Evolutionary conservation across 2,329 filamentous ascomycete species (phyloP).

Genomic region (Aspergillus sp.): DNA sequence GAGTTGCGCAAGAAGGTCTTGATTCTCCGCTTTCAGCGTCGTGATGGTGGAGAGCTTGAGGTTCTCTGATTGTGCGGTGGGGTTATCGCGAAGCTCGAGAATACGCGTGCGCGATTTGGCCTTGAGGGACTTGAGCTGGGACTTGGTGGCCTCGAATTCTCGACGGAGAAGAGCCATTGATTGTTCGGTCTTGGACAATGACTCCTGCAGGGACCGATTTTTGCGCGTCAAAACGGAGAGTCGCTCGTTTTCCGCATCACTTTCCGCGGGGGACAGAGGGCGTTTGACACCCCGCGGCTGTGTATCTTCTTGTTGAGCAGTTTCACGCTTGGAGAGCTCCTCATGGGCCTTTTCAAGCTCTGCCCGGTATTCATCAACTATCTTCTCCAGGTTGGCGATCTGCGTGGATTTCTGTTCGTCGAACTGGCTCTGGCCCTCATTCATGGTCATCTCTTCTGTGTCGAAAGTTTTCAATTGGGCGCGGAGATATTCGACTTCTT

Average conservation of each 20-base stretch:
- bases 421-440: slow-evolving; percentile 64
- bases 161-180: slow-evolving; percentile 68
- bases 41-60: slow-evolving; percentile 78
- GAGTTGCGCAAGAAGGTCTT: slow-evolving; percentile 73
- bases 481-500: slow-evolving; percentile 91
- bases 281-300: slow-evolving; percentile 60
- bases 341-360: slow-evolving; percentile 73
- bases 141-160: slow-evolving; percentile 68
- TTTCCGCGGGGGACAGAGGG: slow-evolving; percentile 55
- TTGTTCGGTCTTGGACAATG: slow-evolving; percentile 67
- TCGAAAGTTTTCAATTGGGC: slow-evolving; percentile 89
- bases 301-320: slow-evolving; percentile 38
- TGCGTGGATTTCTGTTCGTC: slow-evolving; percentile 73
- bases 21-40: slow-evolving; percentile 78
- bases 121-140: slow-evolving; percentile 68
- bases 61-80: slow-evolving; percentile 79
- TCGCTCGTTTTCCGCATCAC: slow-evolving; percentile 62
- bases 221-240: slow-evolving; percentile 82
- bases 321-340: slow-evolving; percentile 68
- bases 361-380: slow-evolving; percentile 80
- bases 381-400: slow-evolving; percentile 76
- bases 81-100: slow-evolving; percentile 85
- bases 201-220: slow-evolving; percentile 79
- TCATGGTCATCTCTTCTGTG: slow-evolving; percentile 81
- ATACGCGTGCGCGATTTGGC: slow-evolving; percentile 74